phyloP scores from a whole-genome alignment of 2,329 filamentous ascomycete genomes.

The Plenodomus biglobosus region DNA sequence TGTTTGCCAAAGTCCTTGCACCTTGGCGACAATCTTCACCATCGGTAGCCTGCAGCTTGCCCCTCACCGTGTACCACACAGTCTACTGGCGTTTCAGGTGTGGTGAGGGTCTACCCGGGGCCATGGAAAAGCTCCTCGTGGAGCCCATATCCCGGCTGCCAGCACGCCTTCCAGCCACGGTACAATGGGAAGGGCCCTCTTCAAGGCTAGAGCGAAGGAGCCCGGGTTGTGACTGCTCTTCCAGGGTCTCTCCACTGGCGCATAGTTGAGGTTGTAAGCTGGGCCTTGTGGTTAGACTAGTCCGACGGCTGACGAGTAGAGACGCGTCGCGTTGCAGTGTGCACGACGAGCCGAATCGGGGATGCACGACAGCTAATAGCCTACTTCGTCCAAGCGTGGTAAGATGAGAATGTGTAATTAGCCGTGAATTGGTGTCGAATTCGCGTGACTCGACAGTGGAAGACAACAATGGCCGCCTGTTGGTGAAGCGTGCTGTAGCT shows the following conservation, averaged over 20 bases:
- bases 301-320: conserved; percentile 7
- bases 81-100: conserved; percentile 28
- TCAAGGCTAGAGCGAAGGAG: conserved; percentile 2
- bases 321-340: conserved; percentile 15
- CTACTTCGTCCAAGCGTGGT: conserved; percentile 13
- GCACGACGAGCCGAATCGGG: conserved; percentile 25
- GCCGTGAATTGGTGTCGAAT: not conserved
- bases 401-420: not conserved
- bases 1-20: not conserved
- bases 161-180: conserved; percentile 7
- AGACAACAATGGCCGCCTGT: not conserved
- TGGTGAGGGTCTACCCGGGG: conserved; percentile 28
- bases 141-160: conserved; percentile 2
- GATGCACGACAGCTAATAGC: conserved; percentile 30
- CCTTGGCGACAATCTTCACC: not conserved
- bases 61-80: conserved; percentile 6
- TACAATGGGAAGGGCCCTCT: conserved; percentile 4
- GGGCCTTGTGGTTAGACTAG: conserved; percentile 8
- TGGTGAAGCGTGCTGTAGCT: too few species aligned
- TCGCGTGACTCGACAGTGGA: not conserved
- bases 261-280: conserved; percentile 8
- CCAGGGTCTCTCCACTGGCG: conserved; percentile 6
- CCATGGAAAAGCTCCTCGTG: conserved; percentile 31
- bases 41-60: conserved; percentile 7
- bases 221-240: conserved; percentile 4